phyloP scores from a whole-genome alignment of 306 rosid species.

The Rosa chinensis region DNA sequence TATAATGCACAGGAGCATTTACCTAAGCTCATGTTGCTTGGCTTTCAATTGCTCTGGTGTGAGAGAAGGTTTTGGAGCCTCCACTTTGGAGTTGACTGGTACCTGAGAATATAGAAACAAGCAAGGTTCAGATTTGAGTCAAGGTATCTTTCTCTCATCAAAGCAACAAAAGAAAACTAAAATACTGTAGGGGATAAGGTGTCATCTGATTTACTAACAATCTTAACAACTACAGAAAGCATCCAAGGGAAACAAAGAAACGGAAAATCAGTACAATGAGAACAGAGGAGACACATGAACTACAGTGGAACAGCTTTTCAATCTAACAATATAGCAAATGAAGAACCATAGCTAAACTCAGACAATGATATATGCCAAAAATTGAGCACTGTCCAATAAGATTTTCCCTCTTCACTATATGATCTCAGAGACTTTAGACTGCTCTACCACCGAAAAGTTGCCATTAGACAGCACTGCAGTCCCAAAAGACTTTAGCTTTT shows the following conservation, averaged over 20 bases:
- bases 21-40: slow-evolving; percentile 94
- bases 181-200: background rate
- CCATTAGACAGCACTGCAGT: background rate
- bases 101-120: slow-evolving; percentile 48
- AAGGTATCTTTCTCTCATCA: background rate
- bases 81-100: slow-evolving; percentile 59
- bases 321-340: background rate
- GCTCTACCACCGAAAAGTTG: background rate
- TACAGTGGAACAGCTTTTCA: background rate
- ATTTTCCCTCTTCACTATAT: background rate
- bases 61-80: slow-evolving; percentile 85
- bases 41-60: slow-evolving; percentile 82
- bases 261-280: background rate
- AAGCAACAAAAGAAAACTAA: background rate
- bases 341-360: background rate
- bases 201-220: background rate
- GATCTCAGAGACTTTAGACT: background rate
- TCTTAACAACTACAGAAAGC: background rate
- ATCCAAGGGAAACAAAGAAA: background rate
- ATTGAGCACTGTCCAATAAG: background rate
- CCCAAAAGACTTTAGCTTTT: background rate
- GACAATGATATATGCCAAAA: background rate
- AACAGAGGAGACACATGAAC: background rate
- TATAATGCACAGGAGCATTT: slow-evolving; percentile 13
- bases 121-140: slow-evolving; percentile 6